Conservation (phyloP, 2,329 filamentous ascomycete species). For the Colletotrichum brevisporum region DNA sequence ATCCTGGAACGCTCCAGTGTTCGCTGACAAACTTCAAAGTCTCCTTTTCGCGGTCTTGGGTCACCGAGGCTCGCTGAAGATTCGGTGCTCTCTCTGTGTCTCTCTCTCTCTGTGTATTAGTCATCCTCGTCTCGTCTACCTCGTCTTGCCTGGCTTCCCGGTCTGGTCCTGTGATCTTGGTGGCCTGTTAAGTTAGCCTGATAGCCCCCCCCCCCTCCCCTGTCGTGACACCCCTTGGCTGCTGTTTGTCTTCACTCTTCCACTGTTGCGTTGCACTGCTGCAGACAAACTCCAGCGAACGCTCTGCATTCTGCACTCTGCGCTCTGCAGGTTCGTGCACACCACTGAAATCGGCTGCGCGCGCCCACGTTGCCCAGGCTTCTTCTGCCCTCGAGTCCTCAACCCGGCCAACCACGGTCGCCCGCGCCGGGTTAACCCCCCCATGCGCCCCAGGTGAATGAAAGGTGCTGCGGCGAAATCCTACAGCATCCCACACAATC, state of each 20-base stretch:
- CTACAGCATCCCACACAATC: slow-evolving; percentile 28
- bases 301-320: slow-evolving; percentile 11
- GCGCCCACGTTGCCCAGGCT: slow-evolving; percentile 22
- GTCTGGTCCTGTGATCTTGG: no score
- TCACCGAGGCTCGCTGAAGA: slow-evolving; percentile 38
- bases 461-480: slow-evolving; percentile 25
- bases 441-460: slow-evolving; percentile 19
- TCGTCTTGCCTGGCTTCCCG: no score
- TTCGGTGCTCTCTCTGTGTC: slow-evolving; percentile 21
- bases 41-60: slow-evolving; percentile 16
- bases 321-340: slow-evolving; percentile 28
- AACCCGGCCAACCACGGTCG: slow-evolving; percentile 21
- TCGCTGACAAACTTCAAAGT: slow-evolving; percentile 31
- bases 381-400: slow-evolving; percentile 13
- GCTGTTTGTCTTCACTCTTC: slow-evolving; percentile 5
- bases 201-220: not conserved
- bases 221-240: not conserved
- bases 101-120: not conserved
- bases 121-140: no score
- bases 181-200: not conserved
- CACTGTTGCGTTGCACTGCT: not conserved
- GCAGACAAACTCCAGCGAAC: not conserved
- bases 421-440: slow-evolving; percentile 30
- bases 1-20: not conserved
- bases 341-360: slow-evolving; percentile 10